These are phyloP conservation scores for Thalassiosira livingstoniorum DNA, from an alignment of 352 stramenopile species.

Conservation along the genomic window DNA sequence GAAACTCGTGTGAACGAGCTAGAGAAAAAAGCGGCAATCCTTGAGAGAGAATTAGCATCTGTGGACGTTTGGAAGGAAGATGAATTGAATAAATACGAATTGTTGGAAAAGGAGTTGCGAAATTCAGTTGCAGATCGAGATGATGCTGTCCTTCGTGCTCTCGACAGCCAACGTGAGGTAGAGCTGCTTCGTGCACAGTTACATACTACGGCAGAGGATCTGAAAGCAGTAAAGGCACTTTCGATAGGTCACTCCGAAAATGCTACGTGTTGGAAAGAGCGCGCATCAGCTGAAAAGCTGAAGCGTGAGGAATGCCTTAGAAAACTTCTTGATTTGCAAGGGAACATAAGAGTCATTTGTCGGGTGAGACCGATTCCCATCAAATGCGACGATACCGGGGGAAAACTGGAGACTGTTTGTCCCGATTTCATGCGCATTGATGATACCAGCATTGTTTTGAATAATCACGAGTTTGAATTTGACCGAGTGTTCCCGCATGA, in stretches of 20 bases:
- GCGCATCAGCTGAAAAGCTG: neutral
- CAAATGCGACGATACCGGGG: neutral
- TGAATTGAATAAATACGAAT: neutral
- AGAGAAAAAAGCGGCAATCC: neutral
- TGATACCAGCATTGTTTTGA: neutral
- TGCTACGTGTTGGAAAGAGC: neutral
- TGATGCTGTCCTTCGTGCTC: neutral
- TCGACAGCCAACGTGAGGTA: neutral
- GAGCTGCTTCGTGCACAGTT: neutral
- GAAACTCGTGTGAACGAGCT: neutral
- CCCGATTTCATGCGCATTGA: neutral
- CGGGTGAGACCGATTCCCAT: neutral
- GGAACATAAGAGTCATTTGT: slow-evolving; percentile 1
- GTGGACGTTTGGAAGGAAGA: neutral
- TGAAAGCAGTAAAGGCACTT: neutral
- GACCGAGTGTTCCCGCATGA: neutral
- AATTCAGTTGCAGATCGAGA: neutral
- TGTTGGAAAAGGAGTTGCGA: neutral
- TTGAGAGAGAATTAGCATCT: neutral
- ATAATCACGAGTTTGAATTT: slow-evolving; percentile 8
- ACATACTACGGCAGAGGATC: neutral
- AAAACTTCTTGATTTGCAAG: neutral
- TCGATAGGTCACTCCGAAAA: neutral
- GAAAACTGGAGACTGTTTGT: too few relatives aligned
- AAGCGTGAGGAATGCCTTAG: neutral